Conservation (phyloP, 2,329 filamentous ascomycete genomes). For the Ophiostoma perfectum region DNA sequence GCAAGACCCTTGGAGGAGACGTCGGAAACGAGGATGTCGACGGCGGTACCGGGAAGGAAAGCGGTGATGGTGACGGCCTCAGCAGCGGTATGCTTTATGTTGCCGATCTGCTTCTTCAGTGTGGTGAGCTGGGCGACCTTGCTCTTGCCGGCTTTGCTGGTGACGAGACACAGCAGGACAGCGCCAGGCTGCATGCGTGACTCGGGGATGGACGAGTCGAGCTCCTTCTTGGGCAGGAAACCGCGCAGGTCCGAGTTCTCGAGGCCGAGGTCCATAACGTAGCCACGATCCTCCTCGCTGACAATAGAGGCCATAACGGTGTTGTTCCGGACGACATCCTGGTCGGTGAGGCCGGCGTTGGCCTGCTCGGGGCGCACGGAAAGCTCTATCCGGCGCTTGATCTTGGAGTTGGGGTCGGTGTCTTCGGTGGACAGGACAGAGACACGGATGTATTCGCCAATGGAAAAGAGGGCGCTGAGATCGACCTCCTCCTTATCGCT, state of each 20-base stretch:
- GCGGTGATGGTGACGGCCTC: conserved; percentile 82
- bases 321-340: conserved; percentile 67
- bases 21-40: conserved; percentile 77
- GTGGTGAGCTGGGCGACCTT: conserved; percentile 84
- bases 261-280: conserved; percentile 87
- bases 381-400: conserved; percentile 78
- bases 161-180: conserved; percentile 78
- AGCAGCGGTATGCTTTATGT: conserved; percentile 58
- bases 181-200: conserved; percentile 68
- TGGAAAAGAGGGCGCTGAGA: conserved; percentile 65
- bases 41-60: conserved; percentile 86
- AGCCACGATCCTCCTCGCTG: conserved; percentile 93
- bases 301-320: conserved; percentile 81
- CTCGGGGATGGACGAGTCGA: conserved; percentile 61
- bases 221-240: conserved; percentile 79
- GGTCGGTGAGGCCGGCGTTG: conserved; percentile 67
- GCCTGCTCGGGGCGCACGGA: conserved; percentile 73
- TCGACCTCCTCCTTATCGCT: conserved; percentile 55
- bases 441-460: conserved; percentile 84
- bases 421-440: conserved; percentile 75
- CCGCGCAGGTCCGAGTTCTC: conserved; percentile 63
- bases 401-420: conserved; percentile 53
- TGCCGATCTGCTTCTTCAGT: conserved; percentile 63
- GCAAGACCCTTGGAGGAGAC: conserved; percentile 67
- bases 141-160: conserved; percentile 66